Base-by-base conservation (phyloP, 2,329 filamentous ascomycete species). In the Cladophialophora yegresii region DNA sequence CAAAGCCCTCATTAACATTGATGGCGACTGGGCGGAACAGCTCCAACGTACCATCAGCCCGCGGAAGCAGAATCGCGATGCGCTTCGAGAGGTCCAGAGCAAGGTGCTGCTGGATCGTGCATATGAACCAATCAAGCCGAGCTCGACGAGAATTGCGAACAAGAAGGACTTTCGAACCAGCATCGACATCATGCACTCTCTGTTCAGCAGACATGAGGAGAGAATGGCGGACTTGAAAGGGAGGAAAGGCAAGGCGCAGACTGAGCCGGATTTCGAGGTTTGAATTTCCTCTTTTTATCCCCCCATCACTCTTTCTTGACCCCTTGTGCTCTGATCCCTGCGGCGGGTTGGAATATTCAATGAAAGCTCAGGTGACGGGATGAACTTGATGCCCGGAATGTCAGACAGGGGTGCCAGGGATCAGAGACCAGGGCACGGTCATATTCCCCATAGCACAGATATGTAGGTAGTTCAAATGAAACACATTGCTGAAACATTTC, bases 171-270 rank as follows among this genome's bases (percentile, higher is more conserved):
- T 96, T 77, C 85, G 87, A 22, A 96, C 90, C 22, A 93, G 90
- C 73, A 96, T 98, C 78, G 95, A 97, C 80, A 81, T 97, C 75
- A 97, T 96, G 92, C 93, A 96, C 75, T 96, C 92, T 54, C 81
- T 97, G 62, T 97, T 96, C 77, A 89, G 90, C 75, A 86, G 89
- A 77, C 83, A 87, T 68, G 73, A 73, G 64, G 75, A 77, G 71
- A 73, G 77, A 67, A 87, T 85, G 79, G 83, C 82, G 16, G 49
- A 54, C 13, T 30, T 54, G 59, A 83, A 83, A 68, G 77, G 79
- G 59, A 81, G 84, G 72, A 84, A 82, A n/a, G 47, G 57, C 13
- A 61, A 61, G 71, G 81, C 81, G 70, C 79, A 81, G 71, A 86
- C 86, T 71, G 79, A 78, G 72, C 82, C 82, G 79, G 89, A 90